Base-by-base conservation (phyloP, 2,329 filamentous ascomycete genomes). In the Aureobasidium sp. region DNA sequence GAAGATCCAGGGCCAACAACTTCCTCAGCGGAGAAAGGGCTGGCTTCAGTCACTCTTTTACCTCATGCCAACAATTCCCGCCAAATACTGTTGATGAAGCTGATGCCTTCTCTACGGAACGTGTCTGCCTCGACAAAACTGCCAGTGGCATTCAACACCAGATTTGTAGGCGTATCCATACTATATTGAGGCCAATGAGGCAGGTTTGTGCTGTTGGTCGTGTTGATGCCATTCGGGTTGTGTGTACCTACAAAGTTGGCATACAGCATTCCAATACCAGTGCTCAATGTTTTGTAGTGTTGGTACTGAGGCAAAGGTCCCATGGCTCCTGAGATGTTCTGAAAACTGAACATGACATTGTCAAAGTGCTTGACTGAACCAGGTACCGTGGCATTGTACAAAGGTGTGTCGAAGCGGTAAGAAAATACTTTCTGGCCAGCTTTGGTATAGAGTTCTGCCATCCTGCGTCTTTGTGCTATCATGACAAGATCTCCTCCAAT, bases 271-370 rank as follows among this genome's bases (percentile, higher is more conserved):
- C 76, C 77, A 17, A 79, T 76, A 6, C 48, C 59, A 8, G 63
- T 65, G n/a, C 66, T 68, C 17, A 73, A 65, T 45, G 79, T 74
- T 25, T 68, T 70, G 51, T 79, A 75, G 36, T 74, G 78, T 55
- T 73, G 64, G 47, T 62, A 67, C 39, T 66, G 51, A 0, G 79
- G 78, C 25, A 78, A 73, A 0, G 79, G 75, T 0, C 79, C 79
- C n/a, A 81, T 68, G 27, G 76, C 63, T 0, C 79, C 79, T 0
- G 74, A 75, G 49, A 80, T 79, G 61, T 82, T 81, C 67, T 81
- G 78, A 67, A 82, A 81, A 64, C 74, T 78, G 67, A 78, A 82
- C 2, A 78, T 78, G 0, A 80, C 79, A 53, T 82, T 81, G 66
- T 75, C 73, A 59, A 80, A 81, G 64, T 82, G 80, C 62, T 75